phyloP scores from a whole-genome alignment of 2,329 filamentous ascomycete species.

The Thelonectria blattea region DNA sequence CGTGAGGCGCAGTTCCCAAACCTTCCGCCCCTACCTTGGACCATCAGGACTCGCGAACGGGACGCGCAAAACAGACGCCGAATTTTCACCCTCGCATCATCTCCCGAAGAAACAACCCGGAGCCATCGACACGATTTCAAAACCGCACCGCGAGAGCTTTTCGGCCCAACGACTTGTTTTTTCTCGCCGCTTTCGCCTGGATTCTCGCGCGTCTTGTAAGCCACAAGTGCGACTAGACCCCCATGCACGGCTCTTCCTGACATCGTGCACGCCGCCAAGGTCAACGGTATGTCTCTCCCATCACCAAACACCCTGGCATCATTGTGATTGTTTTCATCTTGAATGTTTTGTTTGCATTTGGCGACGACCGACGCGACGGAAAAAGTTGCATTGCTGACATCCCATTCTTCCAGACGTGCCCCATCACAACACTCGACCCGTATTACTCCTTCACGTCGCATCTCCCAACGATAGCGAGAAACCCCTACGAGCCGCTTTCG shows the following conservation, averaged over 20 bases:
- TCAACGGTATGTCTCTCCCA: conserved; percentile 31
- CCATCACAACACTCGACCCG: conserved; percentile 13
- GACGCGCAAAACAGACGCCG: conserved; percentile 31
- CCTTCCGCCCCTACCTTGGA: conserved; percentile 19
- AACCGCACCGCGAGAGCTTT: background rate
- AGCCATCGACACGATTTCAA: conserved; percentile 16
- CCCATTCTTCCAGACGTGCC: conserved; percentile 21
- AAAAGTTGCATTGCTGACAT: conserved; percentile 28
- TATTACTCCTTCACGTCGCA: conserved; percentile 10
- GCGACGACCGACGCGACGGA: conserved; percentile 3
- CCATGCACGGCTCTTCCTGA: conserved; percentile 37
- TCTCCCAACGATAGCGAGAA: conserved; percentile 10
- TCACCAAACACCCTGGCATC: conserved; percentile 5
- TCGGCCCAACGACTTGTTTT: conserved; percentile 1
- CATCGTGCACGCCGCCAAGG: conserved; percentile 33
- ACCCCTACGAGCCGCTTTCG: background rate
- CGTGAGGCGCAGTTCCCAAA: conserved; percentile 32
- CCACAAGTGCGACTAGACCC: conserved; percentile 34
- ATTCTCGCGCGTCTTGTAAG: conserved; percentile 34
- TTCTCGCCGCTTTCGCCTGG: conserved; percentile 26
- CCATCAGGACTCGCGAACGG: conserved; percentile 25
- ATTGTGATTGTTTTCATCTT: background rate
- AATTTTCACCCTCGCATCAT: conserved; percentile 23
- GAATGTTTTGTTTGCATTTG: background rate
- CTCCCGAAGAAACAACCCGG: conserved; percentile 13